A percentile compares a stretch with the other conserved stretches of the same genome.
These are phyloP conservation scores for Apiospora koreana DNA, from an alignment of 2,329 filamentous ascomycete genomes.

Conservation along the genomic window DNA sequence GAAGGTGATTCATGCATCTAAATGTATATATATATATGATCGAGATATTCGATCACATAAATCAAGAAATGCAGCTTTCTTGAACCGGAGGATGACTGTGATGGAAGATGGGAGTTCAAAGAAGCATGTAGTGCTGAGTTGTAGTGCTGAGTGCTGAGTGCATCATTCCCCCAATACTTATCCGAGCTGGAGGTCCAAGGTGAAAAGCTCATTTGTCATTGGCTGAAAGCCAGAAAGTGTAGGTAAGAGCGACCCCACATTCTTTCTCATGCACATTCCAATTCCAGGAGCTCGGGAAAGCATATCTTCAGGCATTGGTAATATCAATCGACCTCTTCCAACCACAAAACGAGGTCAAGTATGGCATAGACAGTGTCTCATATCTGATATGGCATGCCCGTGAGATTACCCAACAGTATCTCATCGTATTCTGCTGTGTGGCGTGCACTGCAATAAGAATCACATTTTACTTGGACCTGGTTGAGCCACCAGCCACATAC, in stretches of 20 bases:
- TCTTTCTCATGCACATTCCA: not conserved
- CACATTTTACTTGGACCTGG: not conserved
- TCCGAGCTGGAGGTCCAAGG: not conserved
- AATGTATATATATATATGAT: not conserved
- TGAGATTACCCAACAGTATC: not conserved
- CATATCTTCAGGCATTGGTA: not conserved
- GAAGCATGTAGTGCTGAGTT: not conserved
- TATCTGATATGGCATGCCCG: not conserved
- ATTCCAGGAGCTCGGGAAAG: not conserved
- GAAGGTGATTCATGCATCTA: conserved; percentile 73
- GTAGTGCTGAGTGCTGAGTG: too few relatives aligned
- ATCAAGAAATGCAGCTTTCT: not conserved
- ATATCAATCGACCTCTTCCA: not conserved
- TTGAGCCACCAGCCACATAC: not conserved
- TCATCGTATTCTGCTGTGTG: not conserved
- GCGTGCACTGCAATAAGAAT: not conserved
- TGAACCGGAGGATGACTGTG: not conserved
- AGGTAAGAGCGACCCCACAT: not conserved
- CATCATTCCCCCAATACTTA: not conserved
- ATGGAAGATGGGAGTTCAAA: not conserved
- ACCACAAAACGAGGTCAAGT: not conserved
- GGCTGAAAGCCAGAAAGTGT: not conserved
- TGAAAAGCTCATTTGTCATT: not conserved
- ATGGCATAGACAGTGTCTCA: not conserved
- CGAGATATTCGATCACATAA: not conserved